Base-by-base conservation (phyloP, 1,139 yeast species). In the Blastobotrys capitulatus region DNA sequence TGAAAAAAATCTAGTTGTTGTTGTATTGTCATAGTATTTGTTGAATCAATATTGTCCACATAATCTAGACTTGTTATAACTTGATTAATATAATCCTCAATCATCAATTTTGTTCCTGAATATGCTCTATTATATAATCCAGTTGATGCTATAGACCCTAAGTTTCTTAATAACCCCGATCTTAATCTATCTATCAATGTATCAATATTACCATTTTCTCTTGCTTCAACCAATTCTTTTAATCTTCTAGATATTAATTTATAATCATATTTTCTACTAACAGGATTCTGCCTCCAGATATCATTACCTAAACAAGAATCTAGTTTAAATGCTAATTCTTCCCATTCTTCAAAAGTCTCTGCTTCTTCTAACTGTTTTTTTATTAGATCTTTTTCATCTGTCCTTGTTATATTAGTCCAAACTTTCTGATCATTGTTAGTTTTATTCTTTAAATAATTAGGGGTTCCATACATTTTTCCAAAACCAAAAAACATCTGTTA, bases 81-180 rank as follows among this genome's bases (percentile, higher is more conserved):
- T 62, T 87, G 95, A 42, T 78, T 74, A 37, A 89, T 78, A 61
- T 90, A 90, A 54, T 87, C 95, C 64, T 92, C 97, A 54, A 92
- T 90, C 54, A 88, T 74, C 48, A 79, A 71, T 67, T 92, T 92
- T 0, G 97, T 90, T 1, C 98, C 97, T 56, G 86, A 74, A 59
- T 87, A 85, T 0, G 96, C 82, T 56, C 89, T 80, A 51, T 85
- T 83, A 68, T 86, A 92, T 39, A 92, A 70, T 49, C 83, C 77
- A 58, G 83, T 83, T 58, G 85, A 88, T 2, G 95, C 79, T 5
- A 92, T 86, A 1, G 96, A 95, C 8, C 96, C 98, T 68, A 92
- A 85, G 63, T 92, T 92, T 31, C 98, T 71, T 44, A 92, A 70
- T 60, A 88, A 77, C 0, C 96, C 96, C 0, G 96, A 85, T 42